Evolutionary conservation across 163 green algal genomes (phyloP).

Genomic region (Chloroidium sp.): DNA sequence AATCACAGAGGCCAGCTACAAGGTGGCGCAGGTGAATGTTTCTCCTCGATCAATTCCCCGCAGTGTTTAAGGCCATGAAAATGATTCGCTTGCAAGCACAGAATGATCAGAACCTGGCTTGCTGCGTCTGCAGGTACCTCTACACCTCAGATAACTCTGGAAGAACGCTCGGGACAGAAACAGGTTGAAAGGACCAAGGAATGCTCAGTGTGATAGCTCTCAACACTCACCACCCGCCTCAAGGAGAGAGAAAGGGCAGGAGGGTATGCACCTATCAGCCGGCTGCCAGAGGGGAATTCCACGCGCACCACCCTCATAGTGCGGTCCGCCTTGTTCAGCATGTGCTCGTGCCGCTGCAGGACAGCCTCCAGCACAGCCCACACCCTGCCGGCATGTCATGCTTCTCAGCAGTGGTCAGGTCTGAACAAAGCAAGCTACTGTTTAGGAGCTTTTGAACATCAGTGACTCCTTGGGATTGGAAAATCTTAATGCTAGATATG

Average conservation of each 20-base stretch:
- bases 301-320: conserved; percentile 64
- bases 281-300: conserved; percentile 24
- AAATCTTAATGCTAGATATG: no score
- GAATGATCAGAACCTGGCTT: background rate
- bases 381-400: conserved; percentile 26
- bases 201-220: no score
- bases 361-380: conserved; percentile 77
- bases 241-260: no score
- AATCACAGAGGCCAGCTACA: background rate
- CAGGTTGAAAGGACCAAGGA: no score
- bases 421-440: no score
- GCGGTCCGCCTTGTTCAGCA: conserved; percentile 59
- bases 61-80: background rate
- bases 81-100: background rate
- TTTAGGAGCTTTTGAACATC: no score
- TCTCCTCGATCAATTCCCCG: no score
- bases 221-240: no score
- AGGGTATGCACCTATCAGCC: conserved; percentile 19
- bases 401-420: no score
- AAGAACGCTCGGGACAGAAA: background rate
- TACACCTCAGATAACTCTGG: background rate
- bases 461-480: no score
- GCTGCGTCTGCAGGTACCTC: background rate
- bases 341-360: conserved; percentile 46
- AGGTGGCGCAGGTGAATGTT: no score